Percentiles rank a stretch among this genome's conserved stretches.
Evolutionary conservation across 805 yeast species (phyloP).

Genomic region (Naumovozyma dairenensis): DNA sequence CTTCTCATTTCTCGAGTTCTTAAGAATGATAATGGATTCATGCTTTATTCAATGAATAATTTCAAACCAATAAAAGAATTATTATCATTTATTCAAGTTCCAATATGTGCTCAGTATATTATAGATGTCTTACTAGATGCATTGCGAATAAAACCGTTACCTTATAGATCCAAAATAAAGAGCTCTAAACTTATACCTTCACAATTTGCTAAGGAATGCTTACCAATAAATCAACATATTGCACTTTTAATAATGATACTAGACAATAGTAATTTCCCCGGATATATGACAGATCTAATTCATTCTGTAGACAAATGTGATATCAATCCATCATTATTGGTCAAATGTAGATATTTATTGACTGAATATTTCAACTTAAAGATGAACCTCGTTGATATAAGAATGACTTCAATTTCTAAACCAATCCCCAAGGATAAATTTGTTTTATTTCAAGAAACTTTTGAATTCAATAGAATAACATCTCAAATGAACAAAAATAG

Average conservation of each 20-base stretch:
- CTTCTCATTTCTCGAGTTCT: slow-evolving; percentile 50
- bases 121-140: slow-evolving; percentile 65
- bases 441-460: slow-evolving; percentile 21
- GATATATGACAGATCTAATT: slow-evolving; percentile 31
- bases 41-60: slow-evolving; percentile 48
- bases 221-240: slow-evolving; percentile 50
- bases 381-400: slow-evolving; percentile 35
- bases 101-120: slow-evolving; percentile 47
- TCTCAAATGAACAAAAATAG: slow-evolving; percentile 33
- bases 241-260: slow-evolving; percentile 50
- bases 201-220: slow-evolving; percentile 34
- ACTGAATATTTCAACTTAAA: slow-evolving; percentile 53
- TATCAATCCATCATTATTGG: slow-evolving; percentile 34
- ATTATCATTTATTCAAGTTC: slow-evolving; percentile 53
- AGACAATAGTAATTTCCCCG: slow-evolving; percentile 45
- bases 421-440: background rate
- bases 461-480: slow-evolving; percentile 39
- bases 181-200: slow-evolving; percentile 16
- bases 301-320: slow-evolving; percentile 6
- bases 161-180: slow-evolving; percentile 30
- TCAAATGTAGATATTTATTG: slow-evolving; percentile 53
- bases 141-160: slow-evolving; percentile 47
- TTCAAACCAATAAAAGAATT: slow-evolving; percentile 48
- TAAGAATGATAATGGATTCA: slow-evolving; percentile 69
- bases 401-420: background rate